A percentile compares a stretch with the other conserved stretches of the same genome.
phyloP scores from a whole-genome alignment of 2,329 filamentous ascomycete genomes.

The Fusarium globosum region DNA sequence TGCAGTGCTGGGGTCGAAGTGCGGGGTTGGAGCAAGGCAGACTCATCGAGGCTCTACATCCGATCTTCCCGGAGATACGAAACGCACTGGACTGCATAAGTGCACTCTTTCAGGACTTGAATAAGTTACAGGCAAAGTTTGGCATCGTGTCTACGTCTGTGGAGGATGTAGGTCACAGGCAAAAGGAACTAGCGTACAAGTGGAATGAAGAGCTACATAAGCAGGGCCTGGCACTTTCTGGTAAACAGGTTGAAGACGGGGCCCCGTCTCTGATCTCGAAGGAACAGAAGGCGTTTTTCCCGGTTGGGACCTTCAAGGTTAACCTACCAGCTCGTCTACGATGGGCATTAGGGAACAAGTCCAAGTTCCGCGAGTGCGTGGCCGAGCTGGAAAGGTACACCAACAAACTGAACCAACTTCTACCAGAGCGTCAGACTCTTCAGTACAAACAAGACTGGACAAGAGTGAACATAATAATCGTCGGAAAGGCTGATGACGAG shows the following conservation, averaged over 20 bases:
- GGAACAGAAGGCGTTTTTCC: neutral
- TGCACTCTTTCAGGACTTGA: neutral
- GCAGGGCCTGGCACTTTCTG: neutral
- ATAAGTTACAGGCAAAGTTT: neutral
- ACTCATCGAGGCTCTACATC: neutral
- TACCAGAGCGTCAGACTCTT: neutral
- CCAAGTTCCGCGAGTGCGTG: neutral
- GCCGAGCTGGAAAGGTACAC: neutral
- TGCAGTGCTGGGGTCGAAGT: constrained; percentile 5
- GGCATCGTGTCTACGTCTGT: neutral
- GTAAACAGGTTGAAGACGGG: neutral
- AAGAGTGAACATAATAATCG: neutral
- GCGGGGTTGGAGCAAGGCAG: neutral
- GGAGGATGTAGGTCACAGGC: neutral
- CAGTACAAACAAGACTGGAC: constrained; percentile 4
- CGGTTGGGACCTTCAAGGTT: neutral
- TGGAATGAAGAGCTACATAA: neutral
- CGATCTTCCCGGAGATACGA: neutral
- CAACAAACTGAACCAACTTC: neutral
- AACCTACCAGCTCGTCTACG: neutral
- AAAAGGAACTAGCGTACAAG: neutral
- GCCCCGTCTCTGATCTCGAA: neutral
- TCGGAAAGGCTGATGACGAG: neutral
- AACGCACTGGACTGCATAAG: neutral
- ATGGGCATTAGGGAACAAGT: neutral